These are phyloP conservation scores for Eryngium alpinum DNA, from an alignment of 140 eudicot genomes.

Conservation along the genomic window DNA sequence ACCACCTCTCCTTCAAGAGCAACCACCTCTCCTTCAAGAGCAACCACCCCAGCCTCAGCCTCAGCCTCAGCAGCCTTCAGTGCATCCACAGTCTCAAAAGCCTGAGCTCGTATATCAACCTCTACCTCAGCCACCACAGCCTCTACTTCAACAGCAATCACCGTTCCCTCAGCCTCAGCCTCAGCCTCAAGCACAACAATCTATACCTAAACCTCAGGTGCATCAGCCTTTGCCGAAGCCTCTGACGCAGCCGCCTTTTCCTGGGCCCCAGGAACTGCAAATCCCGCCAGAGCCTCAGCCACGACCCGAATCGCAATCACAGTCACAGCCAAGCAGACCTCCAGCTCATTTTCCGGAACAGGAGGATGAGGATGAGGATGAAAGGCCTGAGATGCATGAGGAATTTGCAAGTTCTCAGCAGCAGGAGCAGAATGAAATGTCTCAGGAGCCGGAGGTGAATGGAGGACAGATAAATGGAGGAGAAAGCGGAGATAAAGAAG, in stretches of 20 bases:
- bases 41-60: not conserved
- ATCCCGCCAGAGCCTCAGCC: constrained; percentile 1
- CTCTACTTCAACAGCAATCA: not conserved
- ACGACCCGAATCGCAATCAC: constrained; percentile 6
- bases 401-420: no score
- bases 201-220: not conserved
- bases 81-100: no score
- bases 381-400: no score
- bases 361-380: not conserved
- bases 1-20: not conserved
- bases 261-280: not conserved
- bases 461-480: constrained; percentile 1
- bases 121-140: constrained; percentile 1
- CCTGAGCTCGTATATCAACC: not conserved
- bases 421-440: not conserved
- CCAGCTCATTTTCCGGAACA: constrained; percentile 19
- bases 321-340: constrained; percentile 14
- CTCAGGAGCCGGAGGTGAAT: constrained; percentile 11
- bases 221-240: not conserved
- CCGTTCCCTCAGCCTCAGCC: constrained; percentile 3
- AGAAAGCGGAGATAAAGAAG: constrained; percentile 14
- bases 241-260: not conserved
- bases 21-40: not conserved
- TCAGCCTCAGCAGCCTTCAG: not conserved
- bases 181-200: not conserved